Percentiles rank a stretch among this genome's conserved stretches.
Conservation (phyloP, 2,329 filamentous ascomycete species). For the Pestalotiopsis sp. region DNA sequence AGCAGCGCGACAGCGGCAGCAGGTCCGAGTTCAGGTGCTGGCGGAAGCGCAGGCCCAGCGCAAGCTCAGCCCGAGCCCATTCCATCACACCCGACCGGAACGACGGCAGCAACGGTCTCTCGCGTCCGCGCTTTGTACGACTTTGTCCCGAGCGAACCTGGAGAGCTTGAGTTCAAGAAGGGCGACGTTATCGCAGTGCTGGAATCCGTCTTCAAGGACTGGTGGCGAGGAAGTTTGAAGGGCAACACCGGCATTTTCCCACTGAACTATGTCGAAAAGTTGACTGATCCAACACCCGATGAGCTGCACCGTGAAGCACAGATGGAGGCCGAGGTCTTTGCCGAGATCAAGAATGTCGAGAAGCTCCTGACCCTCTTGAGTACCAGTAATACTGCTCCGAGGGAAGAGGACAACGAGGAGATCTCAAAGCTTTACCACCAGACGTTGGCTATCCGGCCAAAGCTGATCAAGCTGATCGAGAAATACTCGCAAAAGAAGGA, state of each 20-base stretch:
- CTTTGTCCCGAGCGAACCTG: constrained; percentile 90
- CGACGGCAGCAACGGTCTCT: constrained; percentile 94
- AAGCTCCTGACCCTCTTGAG: constrained; percentile 86
- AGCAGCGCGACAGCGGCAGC: constrained; percentile 36
- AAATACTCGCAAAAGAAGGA: constrained; percentile 99
- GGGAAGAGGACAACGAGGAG: constrained; percentile 94
- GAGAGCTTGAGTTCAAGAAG: constrained; percentile 94
- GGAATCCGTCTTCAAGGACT: constrained; percentile 98
- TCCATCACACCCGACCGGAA: constrained; percentile 73
- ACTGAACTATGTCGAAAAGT: constrained; percentile 97
- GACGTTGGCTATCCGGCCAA: constrained; percentile 90
- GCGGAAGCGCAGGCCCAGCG: constrained; percentile 28
- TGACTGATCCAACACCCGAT: constrained; percentile 90
- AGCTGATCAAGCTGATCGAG: constrained; percentile 96
- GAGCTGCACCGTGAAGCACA: constrained; percentile 94
- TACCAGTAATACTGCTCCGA: constrained; percentile 77
- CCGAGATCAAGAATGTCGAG: constrained; percentile 66
- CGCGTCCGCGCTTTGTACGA: constrained; percentile 92
- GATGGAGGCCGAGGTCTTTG: constrained; percentile 79
- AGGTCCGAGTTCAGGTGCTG: constrained; percentile 31
- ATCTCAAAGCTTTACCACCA: constrained; percentile 93
- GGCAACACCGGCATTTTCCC: constrained; percentile 98
- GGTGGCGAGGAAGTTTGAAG: constrained; percentile 96
- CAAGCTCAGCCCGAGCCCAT: constrained; percentile 45
- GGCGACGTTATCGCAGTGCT: constrained; percentile 96